A percentile compares a stretch with the other conserved stretches of the same genome.
Evolutionary conservation across 2,329 filamentous ascomycete species (phyloP).

Genomic region (Phaeosphaeria sp.): DNA sequence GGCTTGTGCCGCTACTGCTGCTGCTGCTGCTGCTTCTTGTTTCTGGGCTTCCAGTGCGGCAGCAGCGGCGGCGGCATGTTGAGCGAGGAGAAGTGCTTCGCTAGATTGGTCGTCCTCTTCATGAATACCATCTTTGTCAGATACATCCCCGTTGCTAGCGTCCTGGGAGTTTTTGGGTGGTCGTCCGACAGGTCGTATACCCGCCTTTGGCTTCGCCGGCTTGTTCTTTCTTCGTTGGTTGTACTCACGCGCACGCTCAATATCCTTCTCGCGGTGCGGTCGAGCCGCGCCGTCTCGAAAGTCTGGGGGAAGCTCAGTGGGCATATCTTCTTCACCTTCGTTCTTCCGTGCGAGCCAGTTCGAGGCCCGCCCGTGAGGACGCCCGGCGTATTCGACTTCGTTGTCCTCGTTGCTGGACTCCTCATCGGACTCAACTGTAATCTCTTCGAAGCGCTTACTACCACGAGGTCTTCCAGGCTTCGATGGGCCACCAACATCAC

Average conservation of each 20-base stretch:
- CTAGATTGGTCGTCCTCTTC: conserved; percentile 39
- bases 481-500: conserved; percentile 27
- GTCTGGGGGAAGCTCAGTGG: conserved; percentile 52
- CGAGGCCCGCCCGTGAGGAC: conserved; percentile 36
- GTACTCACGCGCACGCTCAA: conserved; percentile 26
- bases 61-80: conserved; percentile 28
- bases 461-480: conserved; percentile 30
- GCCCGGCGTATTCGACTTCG: conserved; percentile 18
- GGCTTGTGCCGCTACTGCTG: conserved; percentile 24
- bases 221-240: conserved; percentile 35
- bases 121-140: conserved; percentile 32
- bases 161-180: conserved; percentile 30
- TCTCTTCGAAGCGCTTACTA: conserved; percentile 51
- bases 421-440: conserved; percentile 54
- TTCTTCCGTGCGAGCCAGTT: conserved; percentile 53
- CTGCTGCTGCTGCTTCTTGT: conserved; percentile 29
- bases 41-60: conserved; percentile 32
- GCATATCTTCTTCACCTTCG: conserved; percentile 50
- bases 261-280: conserved; percentile 34
- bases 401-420: conserved; percentile 42
- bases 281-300: conserved; percentile 47
- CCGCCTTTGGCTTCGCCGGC: conserved; percentile 29
- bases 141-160: conserved; percentile 23
- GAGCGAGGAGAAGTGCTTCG: conserved; percentile 31
- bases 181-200: conserved; percentile 31